A percentile compares a stretch with the other conserved stretches of the same genome.
Evolutionary conservation across 805 yeast species (phyloP).

Genomic region (Kuraishia capsulata): DNA sequence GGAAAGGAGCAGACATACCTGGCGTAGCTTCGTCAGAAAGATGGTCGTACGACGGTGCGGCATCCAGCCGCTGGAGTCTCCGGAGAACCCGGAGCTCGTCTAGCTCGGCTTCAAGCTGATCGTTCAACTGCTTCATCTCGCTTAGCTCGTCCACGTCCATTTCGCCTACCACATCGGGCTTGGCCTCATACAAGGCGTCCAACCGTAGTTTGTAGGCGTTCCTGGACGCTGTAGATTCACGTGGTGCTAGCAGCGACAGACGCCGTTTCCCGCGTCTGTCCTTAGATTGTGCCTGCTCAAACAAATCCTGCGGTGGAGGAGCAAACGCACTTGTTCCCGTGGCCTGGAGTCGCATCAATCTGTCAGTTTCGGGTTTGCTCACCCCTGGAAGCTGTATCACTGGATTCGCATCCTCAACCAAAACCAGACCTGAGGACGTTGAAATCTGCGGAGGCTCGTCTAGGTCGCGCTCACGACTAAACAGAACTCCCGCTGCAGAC

Average conservation of each 20-base stretch:
- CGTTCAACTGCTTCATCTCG: constrained; percentile 20
- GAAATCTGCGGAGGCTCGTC: background rate
- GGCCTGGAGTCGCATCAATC: background rate
- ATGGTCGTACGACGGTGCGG: too few species aligned
- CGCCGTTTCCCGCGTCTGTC: background rate
- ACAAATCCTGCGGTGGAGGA: background rate
- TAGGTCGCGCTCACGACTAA: constrained; percentile 14
- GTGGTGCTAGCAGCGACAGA: background rate
- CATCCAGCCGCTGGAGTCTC: background rate
- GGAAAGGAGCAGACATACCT: too few species aligned
- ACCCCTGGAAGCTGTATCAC: constrained; percentile 14
- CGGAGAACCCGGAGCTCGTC: constrained; percentile 5
- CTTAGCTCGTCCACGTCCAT: constrained; percentile 21
- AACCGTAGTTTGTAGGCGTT: background rate
- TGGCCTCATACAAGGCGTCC: background rate
- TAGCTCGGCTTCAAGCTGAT: constrained; percentile 19
- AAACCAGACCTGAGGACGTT: background rate
- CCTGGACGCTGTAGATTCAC: background rate
- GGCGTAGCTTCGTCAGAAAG: too few species aligned
- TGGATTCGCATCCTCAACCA: constrained; percentile 2
- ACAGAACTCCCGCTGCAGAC: constrained; percentile 19
- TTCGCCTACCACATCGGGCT: constrained; percentile 4
- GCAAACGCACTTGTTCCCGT: background rate
- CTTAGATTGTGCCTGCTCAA: too few species aligned
- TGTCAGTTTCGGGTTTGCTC: constrained; percentile 11